A percentile compares a stretch with the other conserved stretches of the same genome.
Evolutionary conservation across 2,329 filamentous ascomycete species (phyloP).

Genomic region (Coccinonectria pachysandricola): DNA sequence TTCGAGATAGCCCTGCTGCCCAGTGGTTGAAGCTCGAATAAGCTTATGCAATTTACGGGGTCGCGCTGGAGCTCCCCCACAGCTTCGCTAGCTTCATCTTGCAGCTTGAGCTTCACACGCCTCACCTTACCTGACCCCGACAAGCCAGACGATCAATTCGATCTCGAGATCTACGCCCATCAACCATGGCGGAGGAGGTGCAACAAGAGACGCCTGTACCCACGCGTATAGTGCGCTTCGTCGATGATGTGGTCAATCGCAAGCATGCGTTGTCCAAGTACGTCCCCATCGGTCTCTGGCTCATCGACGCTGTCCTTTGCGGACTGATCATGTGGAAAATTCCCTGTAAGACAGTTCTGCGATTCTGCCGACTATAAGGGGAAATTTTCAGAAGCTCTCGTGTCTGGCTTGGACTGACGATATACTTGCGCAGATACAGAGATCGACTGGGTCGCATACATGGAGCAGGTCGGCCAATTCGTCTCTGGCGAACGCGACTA

Average conservation of each 20-base stretch:
- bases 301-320: conserved; percentile 63
- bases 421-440: conserved; percentile 84
- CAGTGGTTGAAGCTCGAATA: too few relatives aligned
- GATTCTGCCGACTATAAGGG: too few relatives aligned
- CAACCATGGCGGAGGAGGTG: conserved; percentile 24
- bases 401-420: too few relatives aligned
- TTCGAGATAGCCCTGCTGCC: too few relatives aligned
- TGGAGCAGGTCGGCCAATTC: conserved; percentile 80
- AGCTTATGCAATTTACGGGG: conserved; percentile 19
- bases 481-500: conserved; percentile 83
- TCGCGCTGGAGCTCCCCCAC: conserved; percentile 6
- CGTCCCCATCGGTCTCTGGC: conserved; percentile 51
- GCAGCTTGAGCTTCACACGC: too few relatives aligned
- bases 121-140: too few relatives aligned
- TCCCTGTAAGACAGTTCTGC: conserved; percentile 62
- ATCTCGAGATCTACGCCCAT: conserved; percentile 1
- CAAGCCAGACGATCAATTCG: too few relatives aligned
- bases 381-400: too few relatives aligned
- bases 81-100: conserved; percentile 12
- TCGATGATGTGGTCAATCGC: conserved; percentile 35
- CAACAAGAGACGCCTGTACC: conserved; percentile 13
- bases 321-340: conserved; percentile 68
- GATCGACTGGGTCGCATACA: conserved; percentile 96
- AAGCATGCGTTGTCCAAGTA: conserved; percentile 38
- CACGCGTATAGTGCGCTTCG: conserved; percentile 21